These are phyloP conservation scores for Flaveria brownii DNA, from an alignment of 129 eudicot species.

Conservation along the genomic window DNA sequence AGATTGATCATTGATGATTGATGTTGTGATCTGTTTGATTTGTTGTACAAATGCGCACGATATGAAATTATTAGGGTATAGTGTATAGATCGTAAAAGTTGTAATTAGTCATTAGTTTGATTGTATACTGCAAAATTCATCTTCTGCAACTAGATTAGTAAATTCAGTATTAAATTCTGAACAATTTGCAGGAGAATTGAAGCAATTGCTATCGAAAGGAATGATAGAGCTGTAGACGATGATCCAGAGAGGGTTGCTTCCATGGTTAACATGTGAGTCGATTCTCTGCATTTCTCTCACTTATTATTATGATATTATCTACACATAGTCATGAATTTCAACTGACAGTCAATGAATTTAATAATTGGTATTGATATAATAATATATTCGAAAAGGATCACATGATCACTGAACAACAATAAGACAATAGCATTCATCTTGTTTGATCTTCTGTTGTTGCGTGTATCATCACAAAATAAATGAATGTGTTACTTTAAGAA, in stretches of 20 bases:
- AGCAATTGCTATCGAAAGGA: constrained; percentile 43
- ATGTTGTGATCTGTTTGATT: not conserved
- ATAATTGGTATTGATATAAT: constrained; percentile 14
- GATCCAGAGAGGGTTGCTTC: constrained; percentile 64
- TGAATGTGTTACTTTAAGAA: constrained; percentile 34
- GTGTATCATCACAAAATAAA: constrained; percentile 29
- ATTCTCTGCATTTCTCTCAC: constrained; percentile 22
- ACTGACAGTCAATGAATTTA: constrained; percentile 39
- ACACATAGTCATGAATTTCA: constrained; percentile 43
- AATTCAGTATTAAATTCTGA: not conserved
- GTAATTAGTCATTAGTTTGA: too few relatives aligned
- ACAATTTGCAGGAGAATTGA: constrained; percentile 47
- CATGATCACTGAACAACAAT: constrained; percentile 47
- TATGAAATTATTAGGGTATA: not conserved
- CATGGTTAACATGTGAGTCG: constrained; percentile 68
- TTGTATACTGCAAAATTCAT: too few relatives aligned
- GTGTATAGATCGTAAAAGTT: not conserved
- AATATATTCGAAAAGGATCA: constrained; percentile 35
- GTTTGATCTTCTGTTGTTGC: constrained; percentile 31
- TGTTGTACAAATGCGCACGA: constrained; percentile 12
- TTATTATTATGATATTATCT: constrained; percentile 11
- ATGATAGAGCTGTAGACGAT: constrained; percentile 59
- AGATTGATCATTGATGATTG: not conserved
- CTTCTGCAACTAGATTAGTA: not conserved
- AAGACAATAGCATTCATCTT: constrained; percentile 30